phyloP scores from a whole-genome alignment of 177 flowering plant genomes.

The Vitis hybrid region DNA sequence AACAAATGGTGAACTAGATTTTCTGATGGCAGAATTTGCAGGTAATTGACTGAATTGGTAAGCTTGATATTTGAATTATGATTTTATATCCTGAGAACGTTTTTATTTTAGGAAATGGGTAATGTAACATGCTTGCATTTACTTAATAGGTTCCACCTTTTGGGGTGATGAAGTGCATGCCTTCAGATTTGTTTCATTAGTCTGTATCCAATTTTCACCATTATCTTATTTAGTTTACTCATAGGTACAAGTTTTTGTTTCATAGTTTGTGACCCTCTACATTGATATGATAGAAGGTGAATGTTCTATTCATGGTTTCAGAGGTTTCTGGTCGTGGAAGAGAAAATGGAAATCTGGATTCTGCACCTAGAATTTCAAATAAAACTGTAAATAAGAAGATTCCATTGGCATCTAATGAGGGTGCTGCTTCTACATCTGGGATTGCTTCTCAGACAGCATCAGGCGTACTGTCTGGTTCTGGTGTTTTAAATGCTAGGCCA shows the following conservation, averaged over 20 bases:
- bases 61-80: neutral
- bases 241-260: neutral
- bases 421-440: constrained; percentile 70
- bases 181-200: neutral
- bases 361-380: constrained; percentile 56
- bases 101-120: neutral
- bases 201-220: neutral
- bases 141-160: neutral
- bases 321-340: constrained; percentile 89
- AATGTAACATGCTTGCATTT: neutral
- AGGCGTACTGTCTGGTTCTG: constrained; percentile 95
- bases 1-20: constrained; percentile 85
- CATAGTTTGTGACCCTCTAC: neutral
- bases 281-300: neutral
- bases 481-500: constrained; percentile 93
- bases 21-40: constrained; percentile 94
- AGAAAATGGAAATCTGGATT: constrained; percentile 70
- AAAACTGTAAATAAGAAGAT: constrained; percentile 57
- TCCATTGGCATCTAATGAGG: constrained; percentile 50
- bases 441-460: constrained; percentile 86
- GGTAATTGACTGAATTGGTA: constrained; percentile 38
- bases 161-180: neutral
- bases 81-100: neutral
- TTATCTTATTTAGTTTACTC: neutral
- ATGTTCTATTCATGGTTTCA: constrained; percentile 26